Conservation (phyloP, 83 land plant species). For the Picea abies region DNA sequence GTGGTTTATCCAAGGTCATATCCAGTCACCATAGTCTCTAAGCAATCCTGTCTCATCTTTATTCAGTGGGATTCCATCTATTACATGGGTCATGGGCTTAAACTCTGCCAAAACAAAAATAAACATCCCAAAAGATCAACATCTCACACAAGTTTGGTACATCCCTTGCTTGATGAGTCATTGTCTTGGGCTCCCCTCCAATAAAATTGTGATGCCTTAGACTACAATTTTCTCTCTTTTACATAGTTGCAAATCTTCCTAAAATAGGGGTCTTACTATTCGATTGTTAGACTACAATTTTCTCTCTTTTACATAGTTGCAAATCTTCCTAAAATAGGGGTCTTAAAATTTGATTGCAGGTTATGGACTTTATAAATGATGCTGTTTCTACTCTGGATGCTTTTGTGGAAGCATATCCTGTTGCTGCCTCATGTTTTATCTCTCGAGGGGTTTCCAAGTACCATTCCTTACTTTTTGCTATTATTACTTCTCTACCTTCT, state of each 20-base stretch:
- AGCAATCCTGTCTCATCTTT: too few relatives aligned
- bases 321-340: neutral
- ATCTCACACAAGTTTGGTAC: too few relatives aligned
- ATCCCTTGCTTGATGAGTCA: too few relatives aligned
- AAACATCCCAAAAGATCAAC: too few relatives aligned
- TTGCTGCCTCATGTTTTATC: conserved; percentile 68
- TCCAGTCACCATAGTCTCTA: too few relatives aligned
- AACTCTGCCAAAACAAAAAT: too few relatives aligned
- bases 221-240: neutral
- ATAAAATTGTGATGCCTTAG: neutral
- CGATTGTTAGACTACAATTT: neutral
- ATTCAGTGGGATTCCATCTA: too few relatives aligned
- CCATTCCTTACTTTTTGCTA: neutral
- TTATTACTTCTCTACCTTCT: conserved; percentile 4
- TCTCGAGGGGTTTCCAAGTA: conserved; percentile 31
- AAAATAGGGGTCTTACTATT: neutral
- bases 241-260: neutral
- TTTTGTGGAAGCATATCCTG: conserved; percentile 71
- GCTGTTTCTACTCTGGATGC: conserved; percentile 77
- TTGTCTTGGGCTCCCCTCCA: too few relatives aligned
- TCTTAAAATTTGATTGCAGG: conserved; percentile 35
- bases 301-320: neutral
- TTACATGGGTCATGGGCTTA: too few relatives aligned
- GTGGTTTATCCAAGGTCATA: too few relatives aligned
- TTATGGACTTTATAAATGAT: conserved; percentile 92